Evolutionary conservation across 2,329 filamentous ascomycete genomes (phyloP).

Genomic region (Nakataea oryzae): DNA sequence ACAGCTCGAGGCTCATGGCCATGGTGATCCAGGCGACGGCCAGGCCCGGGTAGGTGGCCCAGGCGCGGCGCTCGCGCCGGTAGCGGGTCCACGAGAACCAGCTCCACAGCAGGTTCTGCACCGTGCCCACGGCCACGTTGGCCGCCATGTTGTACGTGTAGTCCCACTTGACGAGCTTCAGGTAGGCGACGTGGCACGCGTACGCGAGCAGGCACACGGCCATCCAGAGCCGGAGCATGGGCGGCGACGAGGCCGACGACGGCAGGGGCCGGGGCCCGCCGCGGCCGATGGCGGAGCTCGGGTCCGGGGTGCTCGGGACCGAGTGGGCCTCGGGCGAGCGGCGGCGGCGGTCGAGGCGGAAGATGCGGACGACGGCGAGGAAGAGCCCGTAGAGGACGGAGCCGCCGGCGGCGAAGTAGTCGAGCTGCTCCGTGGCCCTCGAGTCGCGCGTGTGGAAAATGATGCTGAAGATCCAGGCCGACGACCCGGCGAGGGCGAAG

Average conservation of each 20-base stretch:
- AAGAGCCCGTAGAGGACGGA: constrained; percentile 87
- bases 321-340: constrained; percentile 9
- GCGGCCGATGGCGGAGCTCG: background rate
- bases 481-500: constrained; percentile 72
- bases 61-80: constrained; percentile 56
- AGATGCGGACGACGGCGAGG: constrained; percentile 72
- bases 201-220: constrained; percentile 62
- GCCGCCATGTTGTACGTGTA: constrained; percentile 98
- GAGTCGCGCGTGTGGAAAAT: constrained; percentile 92
- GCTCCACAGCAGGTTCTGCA: constrained; percentile 78
- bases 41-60: constrained; percentile 83
- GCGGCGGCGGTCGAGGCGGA: constrained; percentile 58
- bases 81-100: constrained; percentile 73
- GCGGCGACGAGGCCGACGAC: constrained; percentile 24
- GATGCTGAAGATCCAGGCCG: constrained; percentile 80
- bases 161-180: constrained; percentile 81
- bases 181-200: constrained; percentile 65
- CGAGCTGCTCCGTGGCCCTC: constrained; percentile 75
- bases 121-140: constrained; percentile 71
- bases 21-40: constrained; percentile 86
- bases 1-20: constrained; percentile 90
- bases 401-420: constrained; percentile 90
- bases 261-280: background rate
- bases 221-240: constrained; percentile 64
- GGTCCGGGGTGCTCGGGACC: background rate